Conservation (phyloP, 176 grass and related monocot species). For the bread wheat (Triticum aestivum) region DNA sequence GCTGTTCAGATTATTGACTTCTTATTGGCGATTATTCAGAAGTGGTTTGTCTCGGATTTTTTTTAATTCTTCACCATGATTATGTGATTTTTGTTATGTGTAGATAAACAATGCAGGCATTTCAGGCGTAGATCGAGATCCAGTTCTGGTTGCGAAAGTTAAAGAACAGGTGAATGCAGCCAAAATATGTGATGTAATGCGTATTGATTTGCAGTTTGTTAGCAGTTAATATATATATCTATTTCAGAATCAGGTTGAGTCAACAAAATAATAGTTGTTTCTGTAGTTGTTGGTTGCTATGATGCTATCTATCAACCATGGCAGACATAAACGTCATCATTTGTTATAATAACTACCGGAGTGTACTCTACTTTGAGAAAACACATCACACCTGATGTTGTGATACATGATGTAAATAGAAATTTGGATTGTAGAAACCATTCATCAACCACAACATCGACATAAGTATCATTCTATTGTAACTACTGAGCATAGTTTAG, state of each 20-base stretch:
- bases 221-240: neutral
- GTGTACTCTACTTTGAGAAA: neutral
- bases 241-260: neutral
- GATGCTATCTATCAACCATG: neutral
- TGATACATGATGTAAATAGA: neutral
- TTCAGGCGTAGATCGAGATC: conserved; percentile 46
- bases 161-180: conserved; percentile 29
- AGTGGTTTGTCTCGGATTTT: neutral
- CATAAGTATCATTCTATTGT: neutral
- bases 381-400: neutral
- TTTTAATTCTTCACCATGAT: neutral
- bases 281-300: neutral
- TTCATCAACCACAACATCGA: neutral
- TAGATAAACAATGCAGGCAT: conserved; percentile 71
- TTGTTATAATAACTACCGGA: neutral
- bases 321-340: neutral
- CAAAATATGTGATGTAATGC: neutral
- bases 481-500: neutral
- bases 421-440: neutral
- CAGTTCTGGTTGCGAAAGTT: conserved; percentile 34
- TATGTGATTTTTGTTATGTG: neutral
- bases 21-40: no score
- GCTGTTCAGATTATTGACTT: no score
- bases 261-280: neutral
- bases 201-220: neutral